phyloP scores from a whole-genome alignment of 164 flowering plant species.

The Umbellularia californica region DNA sequence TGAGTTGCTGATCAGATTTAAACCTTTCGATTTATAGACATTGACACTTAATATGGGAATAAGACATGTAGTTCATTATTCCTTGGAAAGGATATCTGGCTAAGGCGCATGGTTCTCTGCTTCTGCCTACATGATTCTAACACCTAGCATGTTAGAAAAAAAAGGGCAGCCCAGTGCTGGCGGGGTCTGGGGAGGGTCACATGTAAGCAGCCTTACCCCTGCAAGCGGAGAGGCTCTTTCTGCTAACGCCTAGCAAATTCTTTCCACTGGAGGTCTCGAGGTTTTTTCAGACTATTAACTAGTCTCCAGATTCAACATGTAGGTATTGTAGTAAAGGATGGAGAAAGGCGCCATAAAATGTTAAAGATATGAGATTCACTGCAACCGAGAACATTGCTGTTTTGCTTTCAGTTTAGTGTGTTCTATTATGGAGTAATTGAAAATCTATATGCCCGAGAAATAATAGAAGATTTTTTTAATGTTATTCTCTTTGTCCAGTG shows the following conservation, averaged over 20 bases:
- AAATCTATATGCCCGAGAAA: too few species aligned
- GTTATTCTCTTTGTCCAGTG: slow-evolving; percentile 48
- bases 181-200: too few species aligned
- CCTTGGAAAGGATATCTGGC: slow-evolving; percentile 3
- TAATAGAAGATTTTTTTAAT: neutral
- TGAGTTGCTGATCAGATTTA: too few species aligned
- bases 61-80: neutral
- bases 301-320: slow-evolving; percentile 18
- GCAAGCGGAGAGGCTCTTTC: too few species aligned
- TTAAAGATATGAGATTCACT: slow-evolving; percentile 14
- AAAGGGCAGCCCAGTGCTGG: too few species aligned
- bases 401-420: neutral
- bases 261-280: slow-evolving; percentile 1
- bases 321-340: slow-evolving; percentile 16
- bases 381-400: slow-evolving; percentile 2
- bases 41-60: too few species aligned
- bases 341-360: slow-evolving; percentile 15
- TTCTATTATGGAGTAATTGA: neutral
- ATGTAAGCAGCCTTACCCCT: too few species aligned
- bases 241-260: neutral
- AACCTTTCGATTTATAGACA: too few species aligned
- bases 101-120: neutral
- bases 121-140: slow-evolving; percentile 6
- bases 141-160: slow-evolving; percentile 1
- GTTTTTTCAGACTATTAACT: slow-evolving; percentile 13